Evolutionary conservation across 2,329 filamentous ascomycete genomes (phyloP).

Genomic region (Fusarium sp.): DNA sequence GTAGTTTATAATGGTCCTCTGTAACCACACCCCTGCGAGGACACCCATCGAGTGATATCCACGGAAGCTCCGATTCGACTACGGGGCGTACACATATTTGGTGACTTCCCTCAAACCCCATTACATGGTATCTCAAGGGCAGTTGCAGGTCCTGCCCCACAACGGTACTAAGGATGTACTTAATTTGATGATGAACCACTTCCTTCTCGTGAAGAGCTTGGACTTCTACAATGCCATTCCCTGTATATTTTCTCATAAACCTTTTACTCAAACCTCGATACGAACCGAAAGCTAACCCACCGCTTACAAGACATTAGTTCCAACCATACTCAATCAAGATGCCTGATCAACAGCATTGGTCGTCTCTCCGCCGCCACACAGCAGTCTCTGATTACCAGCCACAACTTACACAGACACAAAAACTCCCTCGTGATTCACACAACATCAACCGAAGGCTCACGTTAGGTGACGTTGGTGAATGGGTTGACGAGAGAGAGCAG

Average conservation of each 20-base stretch:
- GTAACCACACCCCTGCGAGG: neutral
- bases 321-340: neutral
- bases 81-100: neutral
- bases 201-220: neutral
- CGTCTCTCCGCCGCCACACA: constrained; percentile 14
- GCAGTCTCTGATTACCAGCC: neutral
- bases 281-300: neutral
- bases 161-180: neutral
- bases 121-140: neutral
- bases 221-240: neutral
- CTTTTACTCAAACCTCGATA: neutral
- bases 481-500: constrained; percentile 55
- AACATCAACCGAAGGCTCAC: constrained; percentile 14
- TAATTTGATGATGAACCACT: neutral
- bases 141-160: neutral
- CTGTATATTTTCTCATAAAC: neutral
- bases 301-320: neutral
- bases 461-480: constrained; percentile 50
- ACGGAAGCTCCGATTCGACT: neutral
- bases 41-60: neutral
- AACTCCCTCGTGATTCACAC: neutral
- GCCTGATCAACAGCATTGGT: constrained; percentile 20
- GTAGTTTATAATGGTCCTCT: no score
- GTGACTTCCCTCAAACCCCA: neutral
- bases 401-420: neutral